Evolutionary conservation across 768 basidiomycete species (phyloP), one percentile per base, ranked within the genome.

Genomic region (Boletus patriciae): DNA sequence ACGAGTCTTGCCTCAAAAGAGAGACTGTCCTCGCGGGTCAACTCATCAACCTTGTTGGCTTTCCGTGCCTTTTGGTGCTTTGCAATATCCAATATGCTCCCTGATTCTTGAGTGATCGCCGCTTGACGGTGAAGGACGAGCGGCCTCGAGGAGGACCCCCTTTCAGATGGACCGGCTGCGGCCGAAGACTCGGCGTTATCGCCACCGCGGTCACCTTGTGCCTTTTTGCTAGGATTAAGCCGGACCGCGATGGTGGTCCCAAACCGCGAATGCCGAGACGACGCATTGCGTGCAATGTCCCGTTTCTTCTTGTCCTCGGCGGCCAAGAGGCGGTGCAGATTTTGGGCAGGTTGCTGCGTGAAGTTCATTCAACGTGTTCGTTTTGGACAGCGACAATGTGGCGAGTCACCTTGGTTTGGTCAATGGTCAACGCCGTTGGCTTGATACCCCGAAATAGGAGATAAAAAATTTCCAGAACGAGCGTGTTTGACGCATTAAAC

Each of bases 201-300:
- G 40, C 66, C 66, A 61, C 45, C 33, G 19, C 46, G 53, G 50
- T 41, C 61, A 47, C 6, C 65, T 51, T 33, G 63, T 33, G 37
- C 65, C 51, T 74, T 77, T 70, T 82, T 84, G 60, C 80, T 81
- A 15, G 85, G 70, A 56, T 86, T 88, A 42, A 90, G 77, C 59
- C 80, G 83, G 51, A 99, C 87, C 21, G 88, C 76, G 61, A 98
- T 87, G 10, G 95, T 98, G 3, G 97, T 98, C 2, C 97, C 97
- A 72, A 99, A 99, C 46, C 95, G 86, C 25, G 94, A 93, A 74
- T 99, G 97, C 33, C 97, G 83, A 21, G 93, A 90, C 50, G 86
- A 73, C 6, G 82, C 76, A 46, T 78, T 75, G 46, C 83, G 79
- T 0, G 83, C 78, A 25, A 81, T 69, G 52, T 83, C 78, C 34